Conservation (phyloP, 2,329 filamentous ascomycete genomes). For the Aspergillus hiratsukae region DNA sequence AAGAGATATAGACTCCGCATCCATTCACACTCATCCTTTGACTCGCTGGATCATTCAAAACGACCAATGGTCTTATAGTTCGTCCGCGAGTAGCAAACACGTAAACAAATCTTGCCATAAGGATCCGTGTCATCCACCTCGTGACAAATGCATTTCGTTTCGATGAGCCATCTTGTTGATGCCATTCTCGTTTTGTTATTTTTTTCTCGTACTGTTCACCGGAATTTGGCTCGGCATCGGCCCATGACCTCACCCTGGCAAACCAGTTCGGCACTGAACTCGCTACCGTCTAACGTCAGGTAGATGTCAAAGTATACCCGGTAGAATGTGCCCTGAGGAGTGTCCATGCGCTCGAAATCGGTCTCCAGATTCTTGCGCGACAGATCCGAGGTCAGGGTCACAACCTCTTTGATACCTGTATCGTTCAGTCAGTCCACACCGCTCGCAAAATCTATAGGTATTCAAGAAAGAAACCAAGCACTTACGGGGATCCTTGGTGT, state of each 20-base stretch:
- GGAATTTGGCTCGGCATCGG: conserved; percentile 85
- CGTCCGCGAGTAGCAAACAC: background rate
- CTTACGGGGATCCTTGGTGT: conserved; percentile 98
- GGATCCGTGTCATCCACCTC: background rate
- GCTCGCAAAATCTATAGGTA: no score
- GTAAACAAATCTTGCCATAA: background rate
- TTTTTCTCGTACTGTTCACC: conserved; percentile 37
- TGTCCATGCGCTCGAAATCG: conserved; percentile 99
- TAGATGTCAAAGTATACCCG: conserved; percentile 68
- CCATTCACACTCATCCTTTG: background rate
- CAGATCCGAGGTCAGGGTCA: conserved; percentile 93
- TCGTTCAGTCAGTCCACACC: background rate
- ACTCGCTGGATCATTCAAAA: background rate
- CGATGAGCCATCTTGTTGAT: background rate
- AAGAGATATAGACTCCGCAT: background rate
- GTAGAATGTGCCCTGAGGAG: conserved; percentile 94
- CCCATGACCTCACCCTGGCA: conserved; percentile 99
- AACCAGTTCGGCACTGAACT: conserved; percentile 98
- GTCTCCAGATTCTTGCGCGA: conserved; percentile 98
- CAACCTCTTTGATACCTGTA: conserved; percentile 95
- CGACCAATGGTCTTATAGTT: background rate
- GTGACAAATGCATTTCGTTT: background rate
- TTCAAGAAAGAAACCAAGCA: conserved; percentile 33
- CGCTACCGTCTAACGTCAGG: conserved; percentile 90
- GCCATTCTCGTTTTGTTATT: background rate